Percentiles rank a stretch among this genome's conserved stretches.
Conservation (phyloP, 305 asterid genomes). For the Fraxinus albicans region DNA sequence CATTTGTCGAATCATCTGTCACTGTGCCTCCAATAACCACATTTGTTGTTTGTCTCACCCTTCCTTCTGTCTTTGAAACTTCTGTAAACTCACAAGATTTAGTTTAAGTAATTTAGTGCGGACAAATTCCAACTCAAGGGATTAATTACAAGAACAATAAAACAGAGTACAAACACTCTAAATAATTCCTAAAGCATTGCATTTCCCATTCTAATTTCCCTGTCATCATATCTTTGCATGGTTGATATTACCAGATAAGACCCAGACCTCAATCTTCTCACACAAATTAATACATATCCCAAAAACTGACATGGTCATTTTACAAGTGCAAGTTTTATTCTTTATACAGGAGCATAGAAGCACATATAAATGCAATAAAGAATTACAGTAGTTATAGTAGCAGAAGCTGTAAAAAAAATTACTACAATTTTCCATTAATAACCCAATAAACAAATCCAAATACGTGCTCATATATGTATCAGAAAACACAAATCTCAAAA, state of each 20-base stretch:
- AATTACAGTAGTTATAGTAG: background rate
- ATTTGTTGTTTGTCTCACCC: constrained; percentile 96
- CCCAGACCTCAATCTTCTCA: background rate
- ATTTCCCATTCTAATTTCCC: constrained; percentile 4
- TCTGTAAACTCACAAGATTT: constrained; percentile 45
- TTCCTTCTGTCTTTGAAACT: constrained; percentile 86
- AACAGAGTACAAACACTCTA: background rate
- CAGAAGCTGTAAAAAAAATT: background rate
- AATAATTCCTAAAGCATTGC: background rate
- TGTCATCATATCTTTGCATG: background rate
- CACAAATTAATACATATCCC: background rate
- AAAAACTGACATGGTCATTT: background rate
- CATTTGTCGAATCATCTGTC: constrained; percentile 74
- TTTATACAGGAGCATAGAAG: background rate
- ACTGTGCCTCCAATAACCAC: constrained; percentile 94
- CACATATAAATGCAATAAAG: background rate
- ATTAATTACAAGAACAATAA: background rate
- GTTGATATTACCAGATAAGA: background rate
- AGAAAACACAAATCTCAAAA: background rate
- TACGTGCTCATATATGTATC: background rate
- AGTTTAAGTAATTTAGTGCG: constrained; percentile 5
- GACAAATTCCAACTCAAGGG: constrained; percentile 3
- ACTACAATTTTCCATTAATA: background rate
- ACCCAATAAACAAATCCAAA: background rate
- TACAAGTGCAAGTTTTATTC: background rate